These are phyloP conservation scores for Aspergillus luchuensis DNA, from an alignment of 2,329 filamentous ascomycete species.

Conservation along the genomic window DNA sequence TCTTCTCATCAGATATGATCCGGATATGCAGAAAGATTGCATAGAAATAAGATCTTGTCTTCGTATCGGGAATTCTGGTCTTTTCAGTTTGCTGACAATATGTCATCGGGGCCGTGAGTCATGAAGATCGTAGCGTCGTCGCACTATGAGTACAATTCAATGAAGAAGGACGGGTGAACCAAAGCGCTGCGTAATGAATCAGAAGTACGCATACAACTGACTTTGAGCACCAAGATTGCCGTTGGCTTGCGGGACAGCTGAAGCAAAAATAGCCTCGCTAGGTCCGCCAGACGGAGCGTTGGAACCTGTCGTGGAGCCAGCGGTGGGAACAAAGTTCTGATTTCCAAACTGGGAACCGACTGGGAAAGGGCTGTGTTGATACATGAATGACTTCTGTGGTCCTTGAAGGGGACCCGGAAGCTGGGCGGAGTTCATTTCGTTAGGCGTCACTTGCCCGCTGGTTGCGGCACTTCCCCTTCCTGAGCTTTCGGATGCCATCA, in stretches of 20 bases:
- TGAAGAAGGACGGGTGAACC: constrained; percentile 25
- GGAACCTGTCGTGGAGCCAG: constrained; percentile 24
- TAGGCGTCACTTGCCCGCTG: constrained; percentile 43
- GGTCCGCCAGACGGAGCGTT: constrained; percentile 32
- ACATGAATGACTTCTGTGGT: constrained; percentile 33
- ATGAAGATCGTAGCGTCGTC: constrained; percentile 42
- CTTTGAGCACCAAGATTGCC: constrained; percentile 30
- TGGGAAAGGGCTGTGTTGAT: constrained; percentile 33
- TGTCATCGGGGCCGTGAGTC: constrained; percentile 31
- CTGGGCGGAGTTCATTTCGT: constrained; percentile 42
- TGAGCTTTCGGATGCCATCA: constrained; percentile 59
- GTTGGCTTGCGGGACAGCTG: constrained; percentile 32
- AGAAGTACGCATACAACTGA: constrained; percentile 39
- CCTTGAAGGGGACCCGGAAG: constrained; percentile 34
- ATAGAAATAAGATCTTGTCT: constrained; percentile 26
- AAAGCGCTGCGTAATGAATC: constrained; percentile 22
- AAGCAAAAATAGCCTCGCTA: constrained; percentile 35
- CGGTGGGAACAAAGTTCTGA: constrained; percentile 27
- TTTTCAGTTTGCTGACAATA: constrained; percentile 29
- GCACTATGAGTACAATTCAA: constrained; percentile 43
- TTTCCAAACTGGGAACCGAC: constrained; percentile 29
- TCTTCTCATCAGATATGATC: constrained; percentile 22
- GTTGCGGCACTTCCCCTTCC: constrained; percentile 42
- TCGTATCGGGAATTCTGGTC: constrained; percentile 26
- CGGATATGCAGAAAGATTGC: constrained; percentile 25